Evolutionary conservation across 2,329 filamentous ascomycete species (phyloP), one percentile per base, ranked within the genome.

Genomic region (Escovopsis weberi): DNA sequence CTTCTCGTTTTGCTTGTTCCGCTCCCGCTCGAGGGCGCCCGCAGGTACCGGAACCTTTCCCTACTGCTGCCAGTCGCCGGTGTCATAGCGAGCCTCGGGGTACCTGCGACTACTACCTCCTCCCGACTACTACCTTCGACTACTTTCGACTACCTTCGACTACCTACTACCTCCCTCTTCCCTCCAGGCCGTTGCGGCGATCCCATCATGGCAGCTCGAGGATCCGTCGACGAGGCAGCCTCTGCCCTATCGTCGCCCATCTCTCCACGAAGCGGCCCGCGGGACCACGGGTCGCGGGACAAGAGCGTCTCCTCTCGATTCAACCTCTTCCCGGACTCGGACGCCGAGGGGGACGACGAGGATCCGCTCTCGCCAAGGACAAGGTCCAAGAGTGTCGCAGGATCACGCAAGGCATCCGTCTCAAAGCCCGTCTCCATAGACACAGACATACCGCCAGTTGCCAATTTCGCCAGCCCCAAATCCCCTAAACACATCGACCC

Each of bases 271-370:
- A 51, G 52, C 18, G 52, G 49, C 8, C 62, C 61, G 4, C 55
- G 57, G 36, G 60, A 57, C 42, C 59, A 55, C 43, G 52, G 42
- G 30, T 52, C 62, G 19, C 54, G 59, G 5, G 60, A 59, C 28
- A 62, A 60, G 40, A 62, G 59, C 48, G 49, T 60, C 9, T 60
- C 59, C 19, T 55, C 58, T 35, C 51, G 48, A 3, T 59, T 63
- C 42, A 53, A 61, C 30, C 51, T 60, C 33, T 61, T 52, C 45
- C 47, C 47, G 37, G 54, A 55, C 45, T 34, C 40, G 37, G 45
- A 47, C 43, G 38, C 18, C 30, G 30, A 26, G 26, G 34, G 34
- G 37, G 45, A 47, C 43, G 38, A n/a, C 30, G 30, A 26, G 26
- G 34, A 38, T 6, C 11, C 36, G 7, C 36, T 36, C 18, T 37